These are phyloP conservation scores for Aurantiochytrium sp. DNA, from an alignment of 108 stramenopile genomes.

Conservation along the genomic window DNA sequence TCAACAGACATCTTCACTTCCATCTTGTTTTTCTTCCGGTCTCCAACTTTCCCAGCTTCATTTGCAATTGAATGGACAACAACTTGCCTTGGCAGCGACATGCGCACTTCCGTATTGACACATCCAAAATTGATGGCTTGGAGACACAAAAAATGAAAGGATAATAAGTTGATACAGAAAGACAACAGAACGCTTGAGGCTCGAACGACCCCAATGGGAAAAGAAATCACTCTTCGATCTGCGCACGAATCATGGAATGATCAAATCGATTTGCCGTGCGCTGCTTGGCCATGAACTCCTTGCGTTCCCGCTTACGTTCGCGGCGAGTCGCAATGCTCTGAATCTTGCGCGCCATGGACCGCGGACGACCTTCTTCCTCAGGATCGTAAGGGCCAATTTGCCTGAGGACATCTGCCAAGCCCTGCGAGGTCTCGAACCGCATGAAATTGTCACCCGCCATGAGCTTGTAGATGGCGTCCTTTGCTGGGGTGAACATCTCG, in stretches of 20 bases:
- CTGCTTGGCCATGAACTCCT: neutral
- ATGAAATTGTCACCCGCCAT: neutral
- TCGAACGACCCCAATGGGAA: too few species aligned
- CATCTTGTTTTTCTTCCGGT: too few species aligned
- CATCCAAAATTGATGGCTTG: too few species aligned
- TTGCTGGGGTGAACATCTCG: neutral
- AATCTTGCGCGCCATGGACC: neutral
- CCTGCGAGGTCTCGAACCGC: neutral
- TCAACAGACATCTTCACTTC: too few species aligned
- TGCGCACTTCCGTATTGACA: too few species aligned
- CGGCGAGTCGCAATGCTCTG: neutral
- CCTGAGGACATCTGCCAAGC: neutral
- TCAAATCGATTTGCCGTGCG: neutral
- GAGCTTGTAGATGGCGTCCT: neutral
- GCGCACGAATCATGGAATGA: neutral
- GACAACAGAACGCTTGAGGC: too few species aligned
- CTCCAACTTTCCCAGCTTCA: too few species aligned
- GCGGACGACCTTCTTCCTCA: neutral
- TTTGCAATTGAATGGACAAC: too few species aligned
- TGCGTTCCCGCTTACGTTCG: neutral
- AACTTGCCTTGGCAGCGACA: too few species aligned
- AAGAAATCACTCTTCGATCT: neutral
- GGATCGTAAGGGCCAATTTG: neutral
- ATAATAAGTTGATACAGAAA: too few species aligned
- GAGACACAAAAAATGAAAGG: too few species aligned